These are phyloP conservation scores for Staphylotrichum longicolle DNA, from an alignment of 495 filamentous ascomycete genomes.

Conservation along the genomic window DNA sequence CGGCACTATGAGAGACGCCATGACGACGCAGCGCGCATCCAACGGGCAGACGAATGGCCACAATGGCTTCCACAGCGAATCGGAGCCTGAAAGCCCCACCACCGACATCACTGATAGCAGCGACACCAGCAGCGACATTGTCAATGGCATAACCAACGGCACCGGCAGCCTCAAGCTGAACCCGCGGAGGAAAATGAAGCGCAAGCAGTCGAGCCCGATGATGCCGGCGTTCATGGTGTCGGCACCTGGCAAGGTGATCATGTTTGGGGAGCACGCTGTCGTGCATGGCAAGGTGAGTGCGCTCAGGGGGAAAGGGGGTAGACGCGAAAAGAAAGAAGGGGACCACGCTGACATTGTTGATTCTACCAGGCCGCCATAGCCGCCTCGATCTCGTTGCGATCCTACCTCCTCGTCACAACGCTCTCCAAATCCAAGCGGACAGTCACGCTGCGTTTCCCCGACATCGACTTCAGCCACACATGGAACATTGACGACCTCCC, in stretches of 20 bases:
- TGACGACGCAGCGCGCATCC: slow-evolving; percentile 27
- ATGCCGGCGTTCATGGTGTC: slow-evolving; percentile 95
- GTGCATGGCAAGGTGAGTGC: slow-evolving; percentile 79
- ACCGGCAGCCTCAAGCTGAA: slow-evolving; percentile 22
- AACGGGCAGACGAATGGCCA: slow-evolving; percentile 22
- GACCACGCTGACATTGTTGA: slow-evolving; percentile 1
- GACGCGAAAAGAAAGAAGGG: neutral
- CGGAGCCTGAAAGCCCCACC: slow-evolving; percentile 17
- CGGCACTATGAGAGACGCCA: slow-evolving; percentile 4
- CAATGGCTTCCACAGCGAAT: slow-evolving; percentile 32
- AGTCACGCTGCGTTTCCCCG: slow-evolving; percentile 81
- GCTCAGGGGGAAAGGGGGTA: neutral
- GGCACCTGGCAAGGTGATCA: slow-evolving; percentile 94
- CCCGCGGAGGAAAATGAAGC: slow-evolving; percentile 37
- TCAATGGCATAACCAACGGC: slow-evolving; percentile 18
- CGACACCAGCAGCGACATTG: slow-evolving; percentile 20
- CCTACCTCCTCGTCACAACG: slow-evolving; percentile 90
- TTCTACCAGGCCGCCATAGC: slow-evolving; percentile 74
- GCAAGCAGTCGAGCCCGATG: slow-evolving; percentile 58
- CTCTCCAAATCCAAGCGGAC: slow-evolving; percentile 82
- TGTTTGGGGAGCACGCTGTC: slow-evolving; percentile 94
- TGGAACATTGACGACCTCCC: slow-evolving; percentile 91
- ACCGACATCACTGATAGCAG: slow-evolving; percentile 27
- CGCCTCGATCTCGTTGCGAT: slow-evolving; percentile 88
- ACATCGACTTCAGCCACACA: slow-evolving; percentile 79